phyloP scores from a whole-genome alignment of 164 flowering plant genomes.

The Akebia trifoliata region DNA sequence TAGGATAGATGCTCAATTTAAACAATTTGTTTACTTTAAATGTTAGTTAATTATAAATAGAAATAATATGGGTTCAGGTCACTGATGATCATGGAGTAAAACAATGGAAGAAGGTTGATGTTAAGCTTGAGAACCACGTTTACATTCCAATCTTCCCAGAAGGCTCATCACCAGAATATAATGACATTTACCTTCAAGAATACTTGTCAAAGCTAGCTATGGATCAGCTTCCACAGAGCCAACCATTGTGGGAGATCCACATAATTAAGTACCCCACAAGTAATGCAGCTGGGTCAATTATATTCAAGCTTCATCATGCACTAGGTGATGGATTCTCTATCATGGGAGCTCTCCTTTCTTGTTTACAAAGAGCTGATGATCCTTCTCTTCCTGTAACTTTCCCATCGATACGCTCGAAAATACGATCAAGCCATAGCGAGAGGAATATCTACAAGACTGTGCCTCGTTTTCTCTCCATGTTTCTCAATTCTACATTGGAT shows the following conservation, averaged over 20 bases:
- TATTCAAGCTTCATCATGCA: constrained; percentile 66
- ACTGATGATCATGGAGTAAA: constrained; percentile 34
- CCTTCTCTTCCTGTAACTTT: constrained; percentile 53
- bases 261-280: constrained; percentile 50
- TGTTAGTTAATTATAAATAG: no score
- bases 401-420: constrained; percentile 23
- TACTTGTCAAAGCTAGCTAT: constrained; percentile 38
- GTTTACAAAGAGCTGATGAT: constrained; percentile 43
- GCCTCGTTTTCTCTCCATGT: constrained; percentile 11
- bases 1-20: no score
- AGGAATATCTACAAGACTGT: constrained; percentile 5
- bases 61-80: constrained; percentile 24
- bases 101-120: constrained; percentile 54
- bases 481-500: constrained; percentile 25
- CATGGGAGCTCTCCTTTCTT: constrained; percentile 56
- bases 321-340: constrained; percentile 71
- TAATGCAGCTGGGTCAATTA: constrained; percentile 37
- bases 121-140: constrained; percentile 48
- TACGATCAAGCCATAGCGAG: neutral
- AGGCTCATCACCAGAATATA: constrained; percentile 30
- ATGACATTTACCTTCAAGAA: constrained; percentile 32
- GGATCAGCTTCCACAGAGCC: constrained; percentile 33
- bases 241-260: constrained; percentile 67
- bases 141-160: constrained; percentile 33
- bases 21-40: no score